Conservation (phyloP, 768 basidiomycete genomes). For the Lactarius psammicola region DNA sequence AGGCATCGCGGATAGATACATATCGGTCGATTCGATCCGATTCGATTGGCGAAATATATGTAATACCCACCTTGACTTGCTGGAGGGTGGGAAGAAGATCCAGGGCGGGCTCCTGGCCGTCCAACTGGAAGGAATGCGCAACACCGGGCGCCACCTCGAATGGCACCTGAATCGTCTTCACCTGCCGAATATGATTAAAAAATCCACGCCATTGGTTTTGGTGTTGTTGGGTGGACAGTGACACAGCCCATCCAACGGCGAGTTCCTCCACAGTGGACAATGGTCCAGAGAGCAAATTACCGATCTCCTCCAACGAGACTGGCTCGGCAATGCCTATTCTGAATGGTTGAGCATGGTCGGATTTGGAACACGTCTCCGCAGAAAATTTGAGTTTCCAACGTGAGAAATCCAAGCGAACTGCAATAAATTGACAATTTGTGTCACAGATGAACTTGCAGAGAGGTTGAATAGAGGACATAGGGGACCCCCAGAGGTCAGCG, state of each 20-base stretch:
- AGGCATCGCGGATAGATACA: background rate
- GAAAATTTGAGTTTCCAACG: accelerated
- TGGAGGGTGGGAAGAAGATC: background rate
- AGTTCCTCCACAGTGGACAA: background rate
- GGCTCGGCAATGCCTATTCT: too few species aligned
- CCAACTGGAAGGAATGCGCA: background rate
- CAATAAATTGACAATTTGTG: background rate
- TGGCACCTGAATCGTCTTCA: background rate
- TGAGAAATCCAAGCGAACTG: background rate
- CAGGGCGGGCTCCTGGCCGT: background rate
- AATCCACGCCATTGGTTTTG: background rate
- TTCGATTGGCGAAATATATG: background rate
- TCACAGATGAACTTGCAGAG: background rate
- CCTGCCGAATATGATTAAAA: background rate
- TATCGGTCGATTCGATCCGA: too few species aligned
- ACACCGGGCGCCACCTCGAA: background rate
- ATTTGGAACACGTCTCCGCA: background rate
- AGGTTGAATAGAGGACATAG: background rate
- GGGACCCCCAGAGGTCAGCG: background rate
- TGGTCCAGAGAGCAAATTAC: too few species aligned
- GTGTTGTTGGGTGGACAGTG: background rate
- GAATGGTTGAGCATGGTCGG: too few species aligned
- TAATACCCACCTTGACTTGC: background rate
- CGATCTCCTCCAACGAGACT: too few species aligned
- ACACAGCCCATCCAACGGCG: background rate